Conservation (phyloP, 2,329 filamentous ascomycete species). For the Neocucurbitaria cava region DNA sequence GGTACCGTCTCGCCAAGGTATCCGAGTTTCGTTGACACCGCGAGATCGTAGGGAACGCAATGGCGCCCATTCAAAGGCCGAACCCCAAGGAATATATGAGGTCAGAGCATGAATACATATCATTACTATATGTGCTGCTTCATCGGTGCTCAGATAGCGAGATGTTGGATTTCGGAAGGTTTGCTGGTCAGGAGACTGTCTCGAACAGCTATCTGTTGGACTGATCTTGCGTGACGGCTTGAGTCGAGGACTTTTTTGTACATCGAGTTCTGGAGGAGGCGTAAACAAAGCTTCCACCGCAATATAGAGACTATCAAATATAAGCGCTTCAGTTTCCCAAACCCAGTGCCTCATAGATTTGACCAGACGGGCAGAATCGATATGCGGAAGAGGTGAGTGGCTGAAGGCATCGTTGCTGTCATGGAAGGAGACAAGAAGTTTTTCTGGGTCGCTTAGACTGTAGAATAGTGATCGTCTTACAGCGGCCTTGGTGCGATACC, state of each 20-base stretch:
- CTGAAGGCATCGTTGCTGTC: conserved; percentile 30
- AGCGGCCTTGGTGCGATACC: conserved; percentile 25
- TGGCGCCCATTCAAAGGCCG: conserved; percentile 41
- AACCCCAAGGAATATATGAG: conserved; percentile 39
- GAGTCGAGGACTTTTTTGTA: conserved; percentile 32
- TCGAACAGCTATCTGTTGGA: not conserved
- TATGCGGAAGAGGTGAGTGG: conserved; percentile 43
- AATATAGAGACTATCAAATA: conserved; percentile 48
- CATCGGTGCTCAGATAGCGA: conserved; percentile 39
- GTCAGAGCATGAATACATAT: conserved; percentile 52
- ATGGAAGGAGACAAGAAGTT: conserved; percentile 43
- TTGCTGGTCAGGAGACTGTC: not conserved
- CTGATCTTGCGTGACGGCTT: conserved; percentile 23
- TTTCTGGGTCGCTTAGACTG: conserved; percentile 39
- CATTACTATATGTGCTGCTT: conserved; percentile 51
- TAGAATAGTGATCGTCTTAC: conserved; percentile 46
- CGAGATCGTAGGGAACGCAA: conserved; percentile 49
- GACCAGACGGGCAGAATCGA: conserved; percentile 38
- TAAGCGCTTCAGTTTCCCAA: conserved; percentile 39
- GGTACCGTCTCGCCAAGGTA: conserved; percentile 26
- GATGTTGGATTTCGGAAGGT: not conserved
- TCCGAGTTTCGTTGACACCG: conserved; percentile 43
- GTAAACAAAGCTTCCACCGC: conserved; percentile 41
- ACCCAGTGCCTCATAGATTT: conserved; percentile 46
- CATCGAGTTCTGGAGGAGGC: conserved; percentile 42